phyloP scores from a whole-genome alignment of 805 yeast genomes.

The Kregervanrija delftensis region DNA sequence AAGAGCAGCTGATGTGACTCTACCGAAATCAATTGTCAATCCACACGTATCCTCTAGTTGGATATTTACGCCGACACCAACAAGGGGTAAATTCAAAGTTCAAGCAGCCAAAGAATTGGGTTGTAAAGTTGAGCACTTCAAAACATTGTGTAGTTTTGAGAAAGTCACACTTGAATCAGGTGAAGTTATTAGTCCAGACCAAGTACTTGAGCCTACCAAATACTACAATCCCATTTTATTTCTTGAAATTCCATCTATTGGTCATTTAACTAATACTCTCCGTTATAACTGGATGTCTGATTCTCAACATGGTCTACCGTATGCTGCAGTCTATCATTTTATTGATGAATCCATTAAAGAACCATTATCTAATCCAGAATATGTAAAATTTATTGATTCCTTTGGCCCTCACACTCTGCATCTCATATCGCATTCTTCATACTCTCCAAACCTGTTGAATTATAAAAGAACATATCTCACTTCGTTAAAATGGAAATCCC shows the following conservation, averaged over 20 bases:
- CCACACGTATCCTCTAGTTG: conserved; percentile 49
- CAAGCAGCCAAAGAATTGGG: conserved; percentile 62
- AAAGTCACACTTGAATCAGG: conserved; percentile 56
- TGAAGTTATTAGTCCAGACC: conserved; percentile 49
- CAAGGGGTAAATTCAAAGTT: conserved; percentile 71
- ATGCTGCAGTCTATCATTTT: conserved; percentile 63
- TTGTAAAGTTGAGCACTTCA: conserved; percentile 55
- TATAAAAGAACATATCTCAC: conserved; percentile 49
- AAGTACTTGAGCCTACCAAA: conserved; percentile 63
- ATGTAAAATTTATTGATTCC: conserved; percentile 42
- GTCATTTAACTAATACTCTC: conserved; percentile 34
- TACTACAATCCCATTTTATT: conserved; percentile 54
- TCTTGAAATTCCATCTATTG: conserved; percentile 60
- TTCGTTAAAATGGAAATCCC: conserved; percentile 49
- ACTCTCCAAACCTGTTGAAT: conserved; percentile 55
- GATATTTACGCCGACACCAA: conserved; percentile 57
- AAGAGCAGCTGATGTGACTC: conserved; percentile 15
- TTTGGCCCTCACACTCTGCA: conserved; percentile 52
- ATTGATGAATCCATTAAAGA: conserved; percentile 49
- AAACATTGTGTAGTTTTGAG: conserved; percentile 53
- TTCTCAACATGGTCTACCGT: conserved; percentile 7
- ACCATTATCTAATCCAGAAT: conserved; percentile 33
- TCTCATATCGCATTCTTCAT: conserved; percentile 62
- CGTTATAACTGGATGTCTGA: conserved; percentile 17
- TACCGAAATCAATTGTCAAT: conserved; percentile 21